phyloP scores from a whole-genome alignment of 768 basidiomycete genomes.

The Amanita pallidorosea region DNA sequence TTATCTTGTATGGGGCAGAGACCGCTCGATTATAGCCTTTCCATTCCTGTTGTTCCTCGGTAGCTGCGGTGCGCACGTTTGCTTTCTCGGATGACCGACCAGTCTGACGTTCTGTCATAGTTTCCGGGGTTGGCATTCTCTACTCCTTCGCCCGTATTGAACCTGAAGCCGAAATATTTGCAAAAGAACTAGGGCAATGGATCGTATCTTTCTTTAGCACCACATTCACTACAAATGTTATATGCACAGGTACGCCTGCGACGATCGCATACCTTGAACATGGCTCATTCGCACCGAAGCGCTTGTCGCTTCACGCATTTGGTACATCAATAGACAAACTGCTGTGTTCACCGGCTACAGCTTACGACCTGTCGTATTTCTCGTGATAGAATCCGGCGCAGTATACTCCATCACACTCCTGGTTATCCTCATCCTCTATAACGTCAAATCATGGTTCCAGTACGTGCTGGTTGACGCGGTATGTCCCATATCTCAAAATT shows the following conservation, averaged over 20 bases:
- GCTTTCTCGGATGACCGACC: not conserved
- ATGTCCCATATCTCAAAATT: constrained; percentile 7
- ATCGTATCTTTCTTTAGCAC: constrained; percentile 27
- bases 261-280: not conserved
- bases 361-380: constrained; percentile 20
- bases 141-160: constrained; percentile 19
- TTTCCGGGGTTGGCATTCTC: constrained; percentile 11
- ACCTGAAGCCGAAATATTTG: constrained; percentile 20
- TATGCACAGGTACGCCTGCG: constrained; percentile 20
- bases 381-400: constrained; percentile 26
- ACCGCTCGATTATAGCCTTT: constrained; percentile 13
- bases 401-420: constrained; percentile 24
- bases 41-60: constrained; percentile 18
- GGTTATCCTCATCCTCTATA: constrained; percentile 21
- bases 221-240: constrained; percentile 25
- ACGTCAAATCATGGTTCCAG: constrained; percentile 22
- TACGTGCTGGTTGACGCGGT: constrained; percentile 26
- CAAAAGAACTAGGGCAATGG: constrained; percentile 21
- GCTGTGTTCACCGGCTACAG: constrained; percentile 13
- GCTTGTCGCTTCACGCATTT: constrained; percentile 23
- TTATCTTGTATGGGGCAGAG: constrained; percentile 22
- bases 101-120: not conserved
- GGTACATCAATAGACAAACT: constrained; percentile 19
- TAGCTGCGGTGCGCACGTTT: constrained; percentile 15
- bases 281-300: constrained; percentile 6